Evolutionary conservation across 768 basidiomycete genomes (phyloP).

Genomic region (Holtermanniella nyarrowii): DNA sequence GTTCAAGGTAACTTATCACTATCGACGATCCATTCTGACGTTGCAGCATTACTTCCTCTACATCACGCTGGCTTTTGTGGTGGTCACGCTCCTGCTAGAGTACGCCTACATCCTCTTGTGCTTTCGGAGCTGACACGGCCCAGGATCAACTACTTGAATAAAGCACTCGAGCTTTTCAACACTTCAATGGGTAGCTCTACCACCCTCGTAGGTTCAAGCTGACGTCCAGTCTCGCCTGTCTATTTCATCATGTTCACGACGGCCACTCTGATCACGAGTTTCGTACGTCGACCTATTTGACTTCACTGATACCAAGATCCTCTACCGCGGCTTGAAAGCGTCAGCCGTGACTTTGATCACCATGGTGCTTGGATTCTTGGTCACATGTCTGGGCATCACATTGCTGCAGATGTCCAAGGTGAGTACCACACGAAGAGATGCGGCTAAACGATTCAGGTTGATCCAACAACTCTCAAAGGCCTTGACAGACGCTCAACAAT

Average conservation of each 20-base stretch:
- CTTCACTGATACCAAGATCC: constrained; percentile 52
- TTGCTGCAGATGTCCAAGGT: constrained; percentile 62
- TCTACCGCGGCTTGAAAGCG: constrained; percentile 81
- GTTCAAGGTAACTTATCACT: constrained; percentile 52
- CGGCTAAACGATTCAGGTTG: constrained; percentile 58
- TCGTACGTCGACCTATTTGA: constrained; percentile 8
- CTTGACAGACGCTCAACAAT: constrained; percentile 86
- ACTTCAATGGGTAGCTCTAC: constrained; percentile 41
- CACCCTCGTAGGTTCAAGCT: neutral
- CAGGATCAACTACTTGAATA: constrained; percentile 91
- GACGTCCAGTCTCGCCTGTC: constrained; percentile 22
- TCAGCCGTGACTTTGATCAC: constrained; percentile 71
- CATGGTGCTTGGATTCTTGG: constrained; percentile 78
- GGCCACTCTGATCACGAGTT: constrained; percentile 43
- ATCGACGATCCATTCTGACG: neutral
- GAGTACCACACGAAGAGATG: neutral
- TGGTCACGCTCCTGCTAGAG: constrained; percentile 62
- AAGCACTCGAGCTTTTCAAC: constrained; percentile 70
- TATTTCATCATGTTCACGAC: constrained; percentile 46
- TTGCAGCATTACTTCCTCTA: constrained; percentile 46
- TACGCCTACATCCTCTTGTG: constrained; percentile 9
- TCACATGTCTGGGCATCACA: constrained; percentile 63
- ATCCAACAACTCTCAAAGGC: constrained; percentile 57
- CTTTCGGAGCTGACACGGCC: constrained; percentile 47
- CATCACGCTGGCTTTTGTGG: constrained; percentile 72